A percentile compares a stretch with the other conserved stretches of the same genome.
Evolutionary conservation across 805 yeast species (phyloP).

Genomic region (Hanseniaspora guilliermondii): DNA sequence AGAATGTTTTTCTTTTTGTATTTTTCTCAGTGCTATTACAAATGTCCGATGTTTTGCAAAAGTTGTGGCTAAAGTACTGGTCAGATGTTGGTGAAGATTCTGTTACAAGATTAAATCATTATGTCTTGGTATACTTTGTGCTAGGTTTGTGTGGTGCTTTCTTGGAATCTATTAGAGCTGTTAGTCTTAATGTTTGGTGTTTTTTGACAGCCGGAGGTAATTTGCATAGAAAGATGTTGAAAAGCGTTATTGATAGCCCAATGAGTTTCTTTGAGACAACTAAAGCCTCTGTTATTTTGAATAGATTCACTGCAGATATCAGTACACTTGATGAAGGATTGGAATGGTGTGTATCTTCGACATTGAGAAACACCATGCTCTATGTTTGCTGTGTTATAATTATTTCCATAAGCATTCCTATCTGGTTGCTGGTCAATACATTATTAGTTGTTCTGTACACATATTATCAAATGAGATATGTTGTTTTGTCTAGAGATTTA

Average conservation of each 20-base stretch:
- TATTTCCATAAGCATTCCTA: constrained; percentile 55
- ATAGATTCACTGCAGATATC: constrained; percentile 75
- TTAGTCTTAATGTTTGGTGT: constrained; percentile 66
- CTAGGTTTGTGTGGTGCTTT: constrained; percentile 48
- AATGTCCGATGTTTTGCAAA: constrained; percentile 33
- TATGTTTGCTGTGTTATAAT: constrained; percentile 48
- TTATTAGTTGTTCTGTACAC: constrained; percentile 34
- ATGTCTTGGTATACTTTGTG: constrained; percentile 36
- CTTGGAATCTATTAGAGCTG: constrained; percentile 49
- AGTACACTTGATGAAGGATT: constrained; percentile 72
- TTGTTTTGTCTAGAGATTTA: constrained; percentile 61
- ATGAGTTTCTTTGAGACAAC: constrained; percentile 75
- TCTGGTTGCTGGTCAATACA: constrained; percentile 59
- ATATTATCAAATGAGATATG: constrained; percentile 42
- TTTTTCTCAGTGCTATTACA: constrained; percentile 28
- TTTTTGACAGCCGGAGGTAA: constrained; percentile 40
- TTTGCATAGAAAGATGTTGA: constrained; percentile 50
- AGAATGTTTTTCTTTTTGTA: constrained; percentile 36
- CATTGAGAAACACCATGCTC: constrained; percentile 42
- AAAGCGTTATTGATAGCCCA: constrained; percentile 59
- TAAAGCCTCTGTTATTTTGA: constrained; percentile 74
- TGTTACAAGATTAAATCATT: constrained; percentile 28
- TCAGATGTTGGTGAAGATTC: constrained; percentile 38
- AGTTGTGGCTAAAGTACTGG: constrained; percentile 60
- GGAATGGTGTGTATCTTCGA: constrained; percentile 43